Percentiles rank a stretch among this genome's conserved stretches.
Evolutionary conservation across 192 early-diverging fungal genomes (phyloP).

Genomic region (Entomortierella lignicola): DNA sequence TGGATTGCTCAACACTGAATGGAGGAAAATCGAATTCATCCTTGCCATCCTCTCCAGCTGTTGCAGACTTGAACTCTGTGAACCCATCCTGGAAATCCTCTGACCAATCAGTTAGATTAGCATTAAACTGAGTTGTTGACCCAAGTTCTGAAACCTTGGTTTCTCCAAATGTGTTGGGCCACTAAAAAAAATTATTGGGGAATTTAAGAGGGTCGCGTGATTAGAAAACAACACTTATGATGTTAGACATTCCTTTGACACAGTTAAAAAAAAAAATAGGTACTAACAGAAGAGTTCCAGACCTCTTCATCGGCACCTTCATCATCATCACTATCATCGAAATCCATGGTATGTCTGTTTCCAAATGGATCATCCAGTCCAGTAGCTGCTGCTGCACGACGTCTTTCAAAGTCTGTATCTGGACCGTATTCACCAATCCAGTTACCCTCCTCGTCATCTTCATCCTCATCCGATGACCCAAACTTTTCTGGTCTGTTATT

Average conservation of each 20-base stretch:
- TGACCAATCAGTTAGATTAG: constrained; percentile 45
- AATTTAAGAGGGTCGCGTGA: too few relatives aligned
- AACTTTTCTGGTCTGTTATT: constrained; percentile 78
- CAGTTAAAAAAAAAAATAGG: background rate
- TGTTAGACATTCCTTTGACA: too few relatives aligned
- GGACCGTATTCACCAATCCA: constrained; percentile 59
- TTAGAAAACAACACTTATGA: too few relatives aligned
- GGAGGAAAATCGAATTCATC: constrained; percentile 39
- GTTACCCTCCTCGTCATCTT: constrained; percentile 62
- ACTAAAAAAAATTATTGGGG: constrained; percentile 19
- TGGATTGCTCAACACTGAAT: constrained; percentile 30
- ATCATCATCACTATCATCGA: constrained; percentile 52
- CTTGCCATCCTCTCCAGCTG: constrained; percentile 7
- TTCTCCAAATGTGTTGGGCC: constrained; percentile 47
- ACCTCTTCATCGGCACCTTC: constrained; percentile 40
- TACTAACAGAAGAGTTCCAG: constrained; percentile 32
- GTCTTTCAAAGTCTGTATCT: constrained; percentile 47
- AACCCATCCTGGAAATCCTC: constrained; percentile 49
- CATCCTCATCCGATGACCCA: constrained; percentile 72
- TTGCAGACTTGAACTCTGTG: constrained; percentile 41
- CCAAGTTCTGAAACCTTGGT: constrained; percentile 24
- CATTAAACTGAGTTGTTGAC: constrained; percentile 27
- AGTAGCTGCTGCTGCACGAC: constrained; percentile 21
- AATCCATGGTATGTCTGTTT: constrained; percentile 28
- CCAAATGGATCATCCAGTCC: constrained; percentile 41